Conservation (phyloP, 306 rosid genomes). For the Argentina anserina region DNA sequence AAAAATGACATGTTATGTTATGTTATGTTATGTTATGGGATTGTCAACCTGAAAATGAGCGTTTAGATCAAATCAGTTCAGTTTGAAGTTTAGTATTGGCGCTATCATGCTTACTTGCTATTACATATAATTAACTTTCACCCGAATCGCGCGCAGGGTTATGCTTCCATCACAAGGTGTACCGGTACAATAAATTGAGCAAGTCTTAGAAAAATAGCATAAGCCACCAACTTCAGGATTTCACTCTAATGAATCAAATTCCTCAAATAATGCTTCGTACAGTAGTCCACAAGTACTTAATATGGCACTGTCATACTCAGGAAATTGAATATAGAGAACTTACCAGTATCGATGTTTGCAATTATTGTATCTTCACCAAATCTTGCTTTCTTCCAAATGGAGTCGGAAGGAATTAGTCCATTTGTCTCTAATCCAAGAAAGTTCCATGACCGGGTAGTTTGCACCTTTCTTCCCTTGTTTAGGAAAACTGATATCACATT, state of each 20-base stretch:
- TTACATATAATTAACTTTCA: background rate
- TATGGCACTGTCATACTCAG: background rate
- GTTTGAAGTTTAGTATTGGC: background rate
- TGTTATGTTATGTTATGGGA: background rate
- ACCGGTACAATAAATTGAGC: background rate
- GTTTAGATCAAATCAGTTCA: background rate
- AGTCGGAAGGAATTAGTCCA: conserved; percentile 15
- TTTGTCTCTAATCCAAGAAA: conserved; percentile 43
- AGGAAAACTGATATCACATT: conserved; percentile 52
- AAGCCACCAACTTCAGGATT: background rate
- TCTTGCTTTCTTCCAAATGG: conserved; percentile 49
- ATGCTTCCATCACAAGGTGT: background rate
- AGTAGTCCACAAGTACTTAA: background rate
- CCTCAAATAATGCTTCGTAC: background rate
- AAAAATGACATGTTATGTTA: background rate
- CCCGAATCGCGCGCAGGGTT: too few relatives aligned
- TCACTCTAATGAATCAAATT: background rate
- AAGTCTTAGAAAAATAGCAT: background rate
- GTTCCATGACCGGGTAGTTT: conserved; percentile 69
- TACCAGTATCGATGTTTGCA: conserved; percentile 70
- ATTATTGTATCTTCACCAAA: conserved; percentile 58
- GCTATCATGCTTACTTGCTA: background rate
- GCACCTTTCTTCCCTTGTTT: conserved; percentile 38
- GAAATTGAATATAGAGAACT: too few relatives aligned
- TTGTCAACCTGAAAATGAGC: background rate